Evolutionary conservation across 148 eudicot genomes (phyloP), one percentile per base, ranked within the genome.

Genomic region (Amaranthus hypochondriacus): DNA sequence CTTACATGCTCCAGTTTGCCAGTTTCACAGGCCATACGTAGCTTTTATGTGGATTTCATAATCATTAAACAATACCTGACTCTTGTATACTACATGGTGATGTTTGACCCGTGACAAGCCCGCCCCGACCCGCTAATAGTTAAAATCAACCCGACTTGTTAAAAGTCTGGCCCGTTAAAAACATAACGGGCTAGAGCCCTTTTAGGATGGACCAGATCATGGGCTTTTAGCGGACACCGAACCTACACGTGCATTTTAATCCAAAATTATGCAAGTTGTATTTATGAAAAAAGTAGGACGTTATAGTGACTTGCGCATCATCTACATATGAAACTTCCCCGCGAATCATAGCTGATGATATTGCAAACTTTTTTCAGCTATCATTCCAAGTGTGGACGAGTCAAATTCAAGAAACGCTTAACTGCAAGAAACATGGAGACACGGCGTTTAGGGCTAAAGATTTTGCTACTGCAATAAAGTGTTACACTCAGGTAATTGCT

Each of bases 311-410:
- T 15, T 67, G 54, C 56, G 42, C 50, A 49, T 28, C 14, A 8
- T 66, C 48, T 12, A 44, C 48, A 6, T 12, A 48, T 43, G 69
- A 15, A 50, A 64, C 66, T 71, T 61, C 62, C 46, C 46, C 63
- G 15, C 5, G 2, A 66, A 2, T 56, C 48, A 51, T 61, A 47
- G 4, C 49, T 75, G 48, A 75, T 15, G 59, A 73, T 48, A 60
- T 54, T 42, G 13, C 52, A 5, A 50, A 50, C 56, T 62, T 80
- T 64, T 68, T 58, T 59, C 89, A 90, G 96, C 91, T 87, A 55
- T 90, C 92, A 2, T 88, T 90, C 68, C 92, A 90, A 83, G 81
- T 83, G 72, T 88, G 96, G 92, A 87, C 92, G 9, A 79, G 75
- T 77, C 92, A 87, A 60, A 82, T 90, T 81, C 96, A 88, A 73